phyloP scores from a whole-genome alignment of 352 stramenopile genomes.

The Phytophthora sojae region DNA sequence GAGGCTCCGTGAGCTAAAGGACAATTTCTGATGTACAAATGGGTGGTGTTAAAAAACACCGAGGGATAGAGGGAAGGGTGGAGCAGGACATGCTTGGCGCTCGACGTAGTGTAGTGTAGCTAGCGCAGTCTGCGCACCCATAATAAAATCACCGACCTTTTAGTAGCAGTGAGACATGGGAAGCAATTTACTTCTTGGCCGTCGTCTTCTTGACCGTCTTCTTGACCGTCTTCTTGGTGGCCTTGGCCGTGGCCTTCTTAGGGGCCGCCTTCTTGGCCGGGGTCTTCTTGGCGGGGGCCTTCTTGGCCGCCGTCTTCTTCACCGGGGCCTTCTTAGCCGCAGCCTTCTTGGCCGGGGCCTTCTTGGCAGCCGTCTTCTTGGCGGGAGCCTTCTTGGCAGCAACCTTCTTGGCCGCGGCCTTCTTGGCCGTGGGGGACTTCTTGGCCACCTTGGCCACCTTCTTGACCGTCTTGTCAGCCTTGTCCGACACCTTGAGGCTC shows the following conservation, averaged over 20 bases:
- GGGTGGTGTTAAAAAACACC: conserved; percentile 93
- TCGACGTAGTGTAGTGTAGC: background rate
- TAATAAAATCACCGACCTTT: conserved; percentile 51
- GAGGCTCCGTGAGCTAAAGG: background rate
- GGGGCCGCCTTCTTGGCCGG: conserved; percentile 55
- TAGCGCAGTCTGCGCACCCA: conserved; percentile 2
- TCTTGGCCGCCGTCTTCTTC: conserved; percentile 52
- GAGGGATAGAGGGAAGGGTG: conserved; percentile 45
- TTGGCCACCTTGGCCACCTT: conserved; percentile 63
- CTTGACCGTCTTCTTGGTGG: background rate
- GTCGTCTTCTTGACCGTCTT: conserved; percentile 43
- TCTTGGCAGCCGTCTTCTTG: conserved; percentile 74
- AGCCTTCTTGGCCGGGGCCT: conserved; percentile 42
- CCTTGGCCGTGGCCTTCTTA: conserved; percentile 65
- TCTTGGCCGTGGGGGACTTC: conserved; percentile 65
- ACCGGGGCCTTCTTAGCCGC: conserved; percentile 57
- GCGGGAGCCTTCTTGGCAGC: conserved; percentile 67
- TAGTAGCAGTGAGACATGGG: conserved; percentile 14
- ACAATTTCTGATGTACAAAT: conserved; percentile 47
- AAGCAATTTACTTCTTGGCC: conserved; percentile 62
- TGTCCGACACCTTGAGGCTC: conserved; percentile 68
- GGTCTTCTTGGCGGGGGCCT: conserved; percentile 61
- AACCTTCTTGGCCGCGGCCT: conserved; percentile 75
- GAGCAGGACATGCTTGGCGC: background rate
- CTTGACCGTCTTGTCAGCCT: conserved; percentile 49